Conservation (phyloP, 2,329 filamentous ascomycete genomes). For the Penicillium sp. region DNA sequence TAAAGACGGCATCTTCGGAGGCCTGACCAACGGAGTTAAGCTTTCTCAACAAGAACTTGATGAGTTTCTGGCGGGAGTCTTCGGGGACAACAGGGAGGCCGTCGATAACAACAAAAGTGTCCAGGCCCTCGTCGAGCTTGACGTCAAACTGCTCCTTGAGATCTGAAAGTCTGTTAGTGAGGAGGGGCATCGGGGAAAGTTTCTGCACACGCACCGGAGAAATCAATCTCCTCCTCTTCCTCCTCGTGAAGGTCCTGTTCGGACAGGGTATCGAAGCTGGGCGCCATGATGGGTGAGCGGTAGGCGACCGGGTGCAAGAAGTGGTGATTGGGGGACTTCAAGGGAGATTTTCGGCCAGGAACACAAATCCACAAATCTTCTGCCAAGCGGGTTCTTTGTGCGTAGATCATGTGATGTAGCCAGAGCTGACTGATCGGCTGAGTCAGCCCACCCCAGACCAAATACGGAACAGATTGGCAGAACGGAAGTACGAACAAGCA, state of each 20-base stretch:
- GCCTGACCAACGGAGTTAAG: conserved; percentile 82
- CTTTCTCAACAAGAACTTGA: conserved; percentile 96
- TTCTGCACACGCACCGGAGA: conserved; percentile 60
- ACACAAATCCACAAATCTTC: conserved; percentile 31
- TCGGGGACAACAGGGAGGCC: conserved; percentile 86
- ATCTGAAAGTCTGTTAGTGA: conserved; percentile 53
- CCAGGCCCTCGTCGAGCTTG: conserved; percentile 90
- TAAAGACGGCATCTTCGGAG: conserved; percentile 83
- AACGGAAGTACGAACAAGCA: not conserved
- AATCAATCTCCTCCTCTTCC: conserved; percentile 91
- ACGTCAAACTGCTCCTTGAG: conserved; percentile 93
- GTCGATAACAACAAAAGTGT: conserved; percentile 95
- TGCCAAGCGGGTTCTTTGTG: conserved; percentile 35
- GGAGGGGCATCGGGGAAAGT: conserved; percentile 23
- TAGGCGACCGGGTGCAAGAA: conserved; percentile 25
- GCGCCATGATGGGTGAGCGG: conserved; percentile 69
- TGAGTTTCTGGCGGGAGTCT: conserved; percentile 87
- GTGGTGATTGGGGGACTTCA: conserved; percentile 21
- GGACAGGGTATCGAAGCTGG: conserved; percentile 87
- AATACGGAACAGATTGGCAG: not conserved
- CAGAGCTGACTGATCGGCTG: not conserved
- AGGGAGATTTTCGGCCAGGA: conserved; percentile 34
- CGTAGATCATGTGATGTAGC: conserved; percentile 19
- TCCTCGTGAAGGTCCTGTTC: conserved; percentile 89
- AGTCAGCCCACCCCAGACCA: conserved; percentile 4